Percentiles rank a stretch among this genome's conserved stretches.
Conservation (phyloP, 2,329 filamentous ascomycete genomes). For the Pseudogymnoascus verrucosus region DNA sequence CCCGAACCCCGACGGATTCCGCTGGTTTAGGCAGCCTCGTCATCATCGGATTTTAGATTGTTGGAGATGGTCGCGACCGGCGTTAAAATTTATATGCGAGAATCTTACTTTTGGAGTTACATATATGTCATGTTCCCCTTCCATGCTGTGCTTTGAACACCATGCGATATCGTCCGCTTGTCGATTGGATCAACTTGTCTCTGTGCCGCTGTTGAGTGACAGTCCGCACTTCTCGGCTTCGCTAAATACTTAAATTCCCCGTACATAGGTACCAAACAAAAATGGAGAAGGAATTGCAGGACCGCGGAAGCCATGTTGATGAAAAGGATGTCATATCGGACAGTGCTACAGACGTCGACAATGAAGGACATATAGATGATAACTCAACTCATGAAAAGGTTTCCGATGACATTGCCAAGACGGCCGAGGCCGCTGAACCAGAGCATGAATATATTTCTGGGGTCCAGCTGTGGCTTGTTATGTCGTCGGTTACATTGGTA, state of each 20-base stretch:
- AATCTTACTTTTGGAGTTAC: background rate
- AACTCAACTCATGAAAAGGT: background rate
- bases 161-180: background rate
- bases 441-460: conserved; percentile 20
- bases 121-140: background rate
- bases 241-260: background rate
- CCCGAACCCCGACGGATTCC: background rate
- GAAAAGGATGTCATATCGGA: background rate
- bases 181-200: background rate
- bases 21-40: background rate
- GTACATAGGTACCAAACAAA: background rate
- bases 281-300: background rate
- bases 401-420: conserved; percentile 8
- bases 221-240: background rate
- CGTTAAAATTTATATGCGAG: background rate
- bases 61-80: background rate
- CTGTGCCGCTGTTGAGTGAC: background rate
- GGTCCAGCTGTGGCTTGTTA: conserved; percentile 15
- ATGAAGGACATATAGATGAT: background rate
- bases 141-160: background rate
- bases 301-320: background rate
- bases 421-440: conserved; percentile 12
- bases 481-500: conserved; percentile 17
- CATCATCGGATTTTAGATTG: background rate
- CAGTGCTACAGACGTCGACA: conserved; percentile 1